These are phyloP conservation scores for Ogataea kodamae DNA, from an alignment of 805 yeast genomes.

Conservation along the genomic window DNA sequence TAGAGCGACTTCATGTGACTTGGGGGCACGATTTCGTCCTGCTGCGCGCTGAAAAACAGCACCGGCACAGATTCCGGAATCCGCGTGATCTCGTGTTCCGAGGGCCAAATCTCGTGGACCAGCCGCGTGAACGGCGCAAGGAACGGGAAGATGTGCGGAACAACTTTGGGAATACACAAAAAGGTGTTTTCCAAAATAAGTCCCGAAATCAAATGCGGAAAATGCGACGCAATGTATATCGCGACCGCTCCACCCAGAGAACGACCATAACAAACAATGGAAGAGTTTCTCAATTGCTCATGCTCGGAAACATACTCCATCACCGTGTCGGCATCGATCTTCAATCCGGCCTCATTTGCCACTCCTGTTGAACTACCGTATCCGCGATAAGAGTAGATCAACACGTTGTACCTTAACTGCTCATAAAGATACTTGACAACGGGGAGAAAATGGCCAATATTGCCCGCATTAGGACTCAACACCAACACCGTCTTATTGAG, in stretches of 20 bases:
- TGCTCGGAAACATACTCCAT: constrained; percentile 56
- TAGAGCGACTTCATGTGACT: constrained; percentile 64
- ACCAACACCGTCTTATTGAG: constrained; percentile 68
- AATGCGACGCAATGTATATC: constrained; percentile 67
- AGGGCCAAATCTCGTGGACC: constrained; percentile 82
- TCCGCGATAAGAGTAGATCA: constrained; percentile 86
- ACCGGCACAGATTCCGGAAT: constrained; percentile 58
- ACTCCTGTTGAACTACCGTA: constrained; percentile 78
- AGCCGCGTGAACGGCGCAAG: constrained; percentile 52
- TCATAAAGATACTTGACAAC: constrained; percentile 66
- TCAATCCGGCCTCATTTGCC: constrained; percentile 76
- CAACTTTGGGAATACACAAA: constrained; percentile 63
- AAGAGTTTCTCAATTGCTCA: constrained; percentile 47
- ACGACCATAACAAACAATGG: constrained; percentile 75
- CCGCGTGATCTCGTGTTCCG: constrained; percentile 54
- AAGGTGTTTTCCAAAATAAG: constrained; percentile 86
- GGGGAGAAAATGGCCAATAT: constrained; percentile 87
- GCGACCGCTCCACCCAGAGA: constrained; percentile 96
- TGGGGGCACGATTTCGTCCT: constrained; percentile 93
- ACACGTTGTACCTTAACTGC: constrained; percentile 66
- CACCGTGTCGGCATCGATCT: constrained; percentile 74
- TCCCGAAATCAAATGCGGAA: constrained; percentile 51
- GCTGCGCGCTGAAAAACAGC: constrained; percentile 65
- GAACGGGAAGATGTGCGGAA: constrained; percentile 72
- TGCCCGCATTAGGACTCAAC: constrained; percentile 92